A percentile compares a stretch with the other conserved stretches of the same genome.
Evolutionary conservation across 257 asterid genomes (phyloP).

Genomic region (Solanum ossicruentum): DNA sequence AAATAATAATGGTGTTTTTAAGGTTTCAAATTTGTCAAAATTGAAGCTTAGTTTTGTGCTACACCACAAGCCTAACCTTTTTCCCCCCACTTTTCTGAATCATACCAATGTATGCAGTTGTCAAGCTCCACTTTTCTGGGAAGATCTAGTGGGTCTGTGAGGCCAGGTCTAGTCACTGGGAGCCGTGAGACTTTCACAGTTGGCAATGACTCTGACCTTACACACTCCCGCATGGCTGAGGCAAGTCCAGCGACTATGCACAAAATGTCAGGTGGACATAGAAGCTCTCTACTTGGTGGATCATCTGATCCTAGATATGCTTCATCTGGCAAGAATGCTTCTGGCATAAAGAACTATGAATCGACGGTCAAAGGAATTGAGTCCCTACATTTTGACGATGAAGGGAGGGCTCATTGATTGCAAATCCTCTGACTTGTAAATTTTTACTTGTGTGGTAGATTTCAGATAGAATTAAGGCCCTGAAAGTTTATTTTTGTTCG

Average conservation of each 20-base stretch:
- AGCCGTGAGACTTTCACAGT: conserved; percentile 44
- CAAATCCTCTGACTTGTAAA: conserved; percentile 13
- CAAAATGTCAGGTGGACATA: conserved; percentile 46
- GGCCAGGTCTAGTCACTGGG: conserved; percentile 59
- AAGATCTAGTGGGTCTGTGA: conserved; percentile 67
- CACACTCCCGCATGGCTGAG: conserved; percentile 58
- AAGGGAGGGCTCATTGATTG: conserved; percentile 31
- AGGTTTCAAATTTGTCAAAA: not conserved
- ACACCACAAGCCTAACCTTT: not conserved
- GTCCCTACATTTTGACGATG: conserved; percentile 52
- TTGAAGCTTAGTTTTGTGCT: not conserved
- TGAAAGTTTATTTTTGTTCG: not conserved
- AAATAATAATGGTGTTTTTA: not conserved
- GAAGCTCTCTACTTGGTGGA: conserved; percentile 51
- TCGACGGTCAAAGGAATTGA: conserved; percentile 62
- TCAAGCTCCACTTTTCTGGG: conserved; percentile 68
- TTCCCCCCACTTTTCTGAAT: not conserved
- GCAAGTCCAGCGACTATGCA: conserved; percentile 53
- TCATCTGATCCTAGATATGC: conserved; percentile 51
- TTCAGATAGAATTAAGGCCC: conserved; percentile 1
- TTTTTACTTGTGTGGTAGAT: conserved; percentile 16
- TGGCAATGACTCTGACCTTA: conserved; percentile 62
- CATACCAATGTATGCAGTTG: conserved; percentile 35
- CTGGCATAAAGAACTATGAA: conserved; percentile 46
- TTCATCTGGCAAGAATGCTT: conserved; percentile 42